Base-by-base conservation (phyloP, 352 stramenopile genomes). In the Pythium oligandrum region DNA sequence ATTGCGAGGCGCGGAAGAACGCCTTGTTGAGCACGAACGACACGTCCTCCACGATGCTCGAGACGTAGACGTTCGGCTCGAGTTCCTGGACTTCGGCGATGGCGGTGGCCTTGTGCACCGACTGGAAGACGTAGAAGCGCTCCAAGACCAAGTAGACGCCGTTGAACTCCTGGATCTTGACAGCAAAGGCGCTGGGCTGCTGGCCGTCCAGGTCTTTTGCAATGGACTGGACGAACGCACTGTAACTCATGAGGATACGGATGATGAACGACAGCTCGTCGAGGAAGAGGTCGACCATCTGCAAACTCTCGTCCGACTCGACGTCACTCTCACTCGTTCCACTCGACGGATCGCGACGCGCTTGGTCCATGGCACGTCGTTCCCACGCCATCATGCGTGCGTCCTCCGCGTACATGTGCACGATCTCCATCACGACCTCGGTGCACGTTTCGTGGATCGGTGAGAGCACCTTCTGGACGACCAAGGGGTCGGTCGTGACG, bases 21-120 rank as follows among this genome's bases (percentile, higher is more conserved):
- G 80, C 70, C 61, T 94, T 92, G 63, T 90, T 86, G 37, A 94
- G 65, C 37, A 94, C 83, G 40, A 92, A 94, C 34, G 81, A 91
- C 17, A 85, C 78, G 47, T 94, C 81, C 52, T 94, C 81, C 31
- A 94, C 83, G 11, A 90, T 73, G 64, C 81, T 92, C 17, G 74
- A 90, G 3, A 90, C 75, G 47, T 81, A 92, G 10, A 92, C 76
- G 17, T 68, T 60, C 0, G 70, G 47, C 57, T 90, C 72, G 17
- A 94, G 64, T 55, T 83, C 73, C 53, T 94, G 81, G 4, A 73
- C 78, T 49, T 94, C 83, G 30, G 81, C 75, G 61, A 94, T 91
- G 12, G 75, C 80, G 0, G 79, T 88, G 33, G 83, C 83, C 61
- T 94, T 94, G 61, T 88, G 81, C 40, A 90, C 78, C 3, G 80